Evolutionary conservation across 2,329 filamentous ascomycete genomes (phyloP), one percentile per base, ranked within the genome.

Genomic region (Orbilia ellipsospora): DNA sequence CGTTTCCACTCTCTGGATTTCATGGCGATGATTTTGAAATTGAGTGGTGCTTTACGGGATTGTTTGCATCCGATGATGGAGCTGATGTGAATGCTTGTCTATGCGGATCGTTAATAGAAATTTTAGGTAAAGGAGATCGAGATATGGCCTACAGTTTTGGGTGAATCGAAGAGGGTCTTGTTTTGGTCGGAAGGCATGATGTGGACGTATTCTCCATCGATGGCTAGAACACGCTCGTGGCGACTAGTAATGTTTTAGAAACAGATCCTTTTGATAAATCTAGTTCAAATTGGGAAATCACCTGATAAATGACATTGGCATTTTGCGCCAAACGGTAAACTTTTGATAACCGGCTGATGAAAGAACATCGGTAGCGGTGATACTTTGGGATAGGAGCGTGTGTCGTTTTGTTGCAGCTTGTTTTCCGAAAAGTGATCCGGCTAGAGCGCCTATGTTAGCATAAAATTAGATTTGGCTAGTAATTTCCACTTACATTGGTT

Each of bases 161-260:
- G 88, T 85, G 86, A 20, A 85, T 90, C 88, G 73, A 88, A 87
- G 69, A 89, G 83, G 10, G 88, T 87, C 80, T 91, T 92, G 44
- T 89, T 89, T 8, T 87, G 87, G 1, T 87, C 87, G 1, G 88
- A 86, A 26, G 92, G 91, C 87, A 93, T 90, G 79, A 96, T 93
- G 82, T 94, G 92, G 77, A 96, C 88, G 81, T 94, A 95, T 81
- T 96, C 92, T 73, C 91, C 91, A 79, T 94, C 92, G 78, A 96
- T 92, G 55, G 91, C 89, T 50, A 95, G 84, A 8, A 92, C 88
- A 70, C 91, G 88, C 79, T 93, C 90, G 74, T 92, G 79, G 8
- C 78, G 78, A 28, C 79, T 77, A 51, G 18, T 31, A 10, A 26
- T 7, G 16, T 13, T 59, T 44, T 54, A 40, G 8, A 18, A 48